Percentiles rank a stretch among this genome's conserved stretches.
These are phyloP conservation scores for Erodium texanum DNA, from an alignment of 441 rosid species.

Conservation along the genomic window DNA sequence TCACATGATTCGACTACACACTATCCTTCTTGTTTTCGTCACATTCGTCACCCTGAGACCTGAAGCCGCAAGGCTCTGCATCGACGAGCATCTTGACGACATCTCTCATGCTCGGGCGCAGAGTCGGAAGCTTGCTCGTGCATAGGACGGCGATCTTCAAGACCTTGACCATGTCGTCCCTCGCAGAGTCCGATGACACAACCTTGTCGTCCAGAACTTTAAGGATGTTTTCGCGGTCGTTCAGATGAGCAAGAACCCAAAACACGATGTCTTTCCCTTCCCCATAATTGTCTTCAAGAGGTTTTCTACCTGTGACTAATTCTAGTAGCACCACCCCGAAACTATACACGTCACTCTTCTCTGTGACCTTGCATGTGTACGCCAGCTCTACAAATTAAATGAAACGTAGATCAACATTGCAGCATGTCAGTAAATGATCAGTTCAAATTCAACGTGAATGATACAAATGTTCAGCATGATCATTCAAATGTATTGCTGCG, in stretches of 20 bases:
- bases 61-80: slow-evolving; percentile 45
- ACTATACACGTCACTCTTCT: slow-evolving; percentile 74
- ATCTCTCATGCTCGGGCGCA: slow-evolving; percentile 78
- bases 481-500: too few relatives aligned
- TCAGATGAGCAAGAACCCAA: slow-evolving; percentile 53
- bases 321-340: slow-evolving; percentile 80
- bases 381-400: slow-evolving; percentile 51
- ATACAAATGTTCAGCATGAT: not conserved
- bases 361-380: slow-evolving; percentile 50
- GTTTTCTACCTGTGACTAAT: slow-evolving; percentile 44
- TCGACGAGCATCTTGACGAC: slow-evolving; percentile 67
- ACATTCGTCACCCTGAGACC: not conserved
- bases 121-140: slow-evolving; percentile 68
- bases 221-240: slow-evolving; percentile 33
- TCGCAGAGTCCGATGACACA: slow-evolving; percentile 22
- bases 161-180: slow-evolving; percentile 58
- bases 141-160: slow-evolving; percentile 62
- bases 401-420: too few relatives aligned
- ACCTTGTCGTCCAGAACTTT: slow-evolving; percentile 47
- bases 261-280: slow-evolving; percentile 69
- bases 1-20: too few relatives aligned
- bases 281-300: slow-evolving; percentile 62
- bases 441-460: not conserved
- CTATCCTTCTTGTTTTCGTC: too few relatives aligned
- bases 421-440: too few relatives aligned